A percentile compares a stretch with the other conserved stretches of the same genome.
phyloP scores from a whole-genome alignment of 2,329 filamentous ascomycete species.

The Alternaria sp. region DNA sequence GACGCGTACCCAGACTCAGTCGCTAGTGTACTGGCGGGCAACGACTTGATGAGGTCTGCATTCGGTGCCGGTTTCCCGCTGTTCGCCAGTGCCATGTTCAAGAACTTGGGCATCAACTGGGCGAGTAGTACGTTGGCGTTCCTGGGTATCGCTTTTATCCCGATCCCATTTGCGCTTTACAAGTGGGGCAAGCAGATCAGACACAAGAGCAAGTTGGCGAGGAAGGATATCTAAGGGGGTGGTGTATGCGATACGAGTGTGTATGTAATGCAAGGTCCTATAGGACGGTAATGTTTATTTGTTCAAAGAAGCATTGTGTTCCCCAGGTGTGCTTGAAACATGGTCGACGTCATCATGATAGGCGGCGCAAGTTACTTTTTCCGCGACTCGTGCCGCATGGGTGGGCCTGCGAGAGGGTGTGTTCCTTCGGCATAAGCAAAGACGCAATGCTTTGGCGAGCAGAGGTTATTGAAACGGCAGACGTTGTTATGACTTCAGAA shows the following conservation, averaged over 20 bases:
- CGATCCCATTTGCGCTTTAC: constrained; percentile 58
- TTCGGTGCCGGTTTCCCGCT: constrained; percentile 56
- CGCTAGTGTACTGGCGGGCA: constrained; percentile 56
- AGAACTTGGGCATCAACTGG: constrained; percentile 52
- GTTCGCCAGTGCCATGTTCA: constrained; percentile 42
- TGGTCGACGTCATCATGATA: constrained; percentile 10
- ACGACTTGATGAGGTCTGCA: constrained; percentile 53
- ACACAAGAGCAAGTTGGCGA: constrained; percentile 52
- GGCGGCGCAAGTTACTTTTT: background rate
- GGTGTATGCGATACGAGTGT: background rate
- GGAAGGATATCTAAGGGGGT: constrained; percentile 50
- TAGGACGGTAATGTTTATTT: background rate
- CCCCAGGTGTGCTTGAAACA: background rate
- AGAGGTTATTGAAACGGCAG: background rate
- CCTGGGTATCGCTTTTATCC: constrained; percentile 55
- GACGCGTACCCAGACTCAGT: constrained; percentile 56
- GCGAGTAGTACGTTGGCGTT: constrained; percentile 54
- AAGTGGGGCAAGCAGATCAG: constrained; percentile 53
- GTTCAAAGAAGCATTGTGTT: background rate
- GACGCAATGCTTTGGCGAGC: background rate
- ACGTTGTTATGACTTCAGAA: background rate
- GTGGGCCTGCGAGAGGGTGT: background rate
- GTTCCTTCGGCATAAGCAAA: background rate
- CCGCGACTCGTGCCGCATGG: background rate
- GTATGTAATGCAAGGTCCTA: background rate